Evolutionary conservation across 495 filamentous ascomycete genomes (phyloP).

Genomic region (Beverwykella pulmonaria): DNA sequence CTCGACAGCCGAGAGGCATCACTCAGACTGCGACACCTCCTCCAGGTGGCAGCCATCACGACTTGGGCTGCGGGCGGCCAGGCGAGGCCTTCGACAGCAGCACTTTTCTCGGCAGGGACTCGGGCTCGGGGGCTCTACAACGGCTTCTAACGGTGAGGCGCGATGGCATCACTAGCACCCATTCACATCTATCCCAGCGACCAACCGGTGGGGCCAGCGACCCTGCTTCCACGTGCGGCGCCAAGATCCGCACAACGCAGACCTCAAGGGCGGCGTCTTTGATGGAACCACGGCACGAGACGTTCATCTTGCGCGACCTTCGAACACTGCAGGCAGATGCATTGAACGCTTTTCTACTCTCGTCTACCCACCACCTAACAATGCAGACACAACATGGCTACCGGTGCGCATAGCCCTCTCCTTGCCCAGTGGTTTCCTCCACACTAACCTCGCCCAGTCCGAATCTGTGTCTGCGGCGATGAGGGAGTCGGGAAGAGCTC

Average conservation of each 20-base stretch:
- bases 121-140: not conserved
- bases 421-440: not conserved
- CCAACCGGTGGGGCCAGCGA: slow-evolving; percentile 1
- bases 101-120: not conserved
- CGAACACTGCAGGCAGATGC: not conserved
- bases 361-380: not conserved
- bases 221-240: slow-evolving; percentile 3
- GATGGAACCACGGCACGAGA: not conserved
- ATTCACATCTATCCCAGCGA: not conserved
- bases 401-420: slow-evolving; percentile 17
- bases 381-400: slow-evolving; percentile 35
- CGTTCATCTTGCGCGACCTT: not conserved
- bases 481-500: slow-evolving; percentile 72
- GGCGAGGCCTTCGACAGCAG: not conserved
- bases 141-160: not conserved
- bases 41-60: not conserved
- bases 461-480: slow-evolving; percentile 95
- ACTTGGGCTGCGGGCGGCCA: not conserved
- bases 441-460: slow-evolving; percentile 58
- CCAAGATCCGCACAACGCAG: not conserved
- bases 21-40: not conserved
- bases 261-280: not conserved
- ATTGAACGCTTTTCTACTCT: not conserved
- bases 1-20: not conserved
- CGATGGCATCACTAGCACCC: slow-evolving; percentile 4